Base-by-base conservation (phyloP, 2,329 filamentous ascomycete genomes). In the Lasiodiplodia theobromae region DNA sequence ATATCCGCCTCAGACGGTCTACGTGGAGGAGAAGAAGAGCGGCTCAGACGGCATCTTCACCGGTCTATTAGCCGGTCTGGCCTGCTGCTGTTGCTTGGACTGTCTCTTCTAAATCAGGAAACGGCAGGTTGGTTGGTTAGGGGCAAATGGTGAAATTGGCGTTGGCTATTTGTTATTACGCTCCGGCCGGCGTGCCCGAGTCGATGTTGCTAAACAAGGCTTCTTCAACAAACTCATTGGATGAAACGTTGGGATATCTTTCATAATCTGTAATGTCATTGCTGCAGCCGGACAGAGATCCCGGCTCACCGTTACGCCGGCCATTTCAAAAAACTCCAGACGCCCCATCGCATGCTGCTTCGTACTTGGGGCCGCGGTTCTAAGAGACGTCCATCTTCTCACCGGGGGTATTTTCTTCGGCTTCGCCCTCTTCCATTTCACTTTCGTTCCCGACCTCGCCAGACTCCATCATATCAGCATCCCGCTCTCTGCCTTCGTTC, bases 401-500 rank as follows among this genome's bases (percentile, higher is more conserved):
- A 7, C 34, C 53, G 28, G 56, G 53, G 25, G 34, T 66, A 44
- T 51, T 65, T 34, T 67, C 67, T 44, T 68, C 57, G 60, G 51
- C 68, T 47, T 67, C 70, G 34, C 72, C 72, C 60, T 72, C 71
- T 54, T 73, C 72, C 10, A 78, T 72, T 21, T 69, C 69, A 7
- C 44, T 66, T 8, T 68, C 69, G 28, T 65, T 51, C 23, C 21
- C 69, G 23, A 53, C 44, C 53, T 70, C 67, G 12, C 62, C 67
- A 54, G 52, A 51, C 47, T 67, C 68, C 16, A 37, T 44, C 60
- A 62, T 67, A 21, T 68, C 68, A 2, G 57, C 53, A 14, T 79
- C 77, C 21, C 78, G 79, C 12, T 79, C 77, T 38, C 78, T 78
- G 3, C 77, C 73, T 34, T 68, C 63, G 25, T 76, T 75, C 8